phyloP scores from a whole-genome alignment of 2,329 filamentous ascomycete genomes.

The Hypoxylon sp. region DNA sequence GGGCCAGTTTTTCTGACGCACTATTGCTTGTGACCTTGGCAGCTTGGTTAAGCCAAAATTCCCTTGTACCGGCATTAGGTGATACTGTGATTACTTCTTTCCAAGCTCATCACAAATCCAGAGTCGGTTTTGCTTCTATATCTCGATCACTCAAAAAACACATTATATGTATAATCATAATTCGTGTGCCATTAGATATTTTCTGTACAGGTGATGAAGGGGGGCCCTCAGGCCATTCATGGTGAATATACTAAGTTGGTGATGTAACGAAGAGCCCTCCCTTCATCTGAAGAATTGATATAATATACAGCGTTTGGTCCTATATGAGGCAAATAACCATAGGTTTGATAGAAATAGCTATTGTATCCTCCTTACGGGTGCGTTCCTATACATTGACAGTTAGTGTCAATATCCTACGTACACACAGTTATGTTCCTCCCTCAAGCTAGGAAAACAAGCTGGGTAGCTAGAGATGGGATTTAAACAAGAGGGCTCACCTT shows the following conservation, averaged over 20 bases:
- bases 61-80: constrained; percentile 8
- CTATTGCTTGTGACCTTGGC: constrained; percentile 29
- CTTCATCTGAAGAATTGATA: constrained; percentile 12
- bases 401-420: constrained; percentile 22
- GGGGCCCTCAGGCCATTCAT: background rate
- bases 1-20: too few species aligned
- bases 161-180: constrained; percentile 5
- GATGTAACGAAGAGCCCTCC: constrained; percentile 3
- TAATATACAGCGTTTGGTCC: constrained; percentile 11
- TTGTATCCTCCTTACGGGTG: constrained; percentile 25
- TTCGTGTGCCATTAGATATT: constrained; percentile 10
- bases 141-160: background rate
- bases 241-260: background rate
- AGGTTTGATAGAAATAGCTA: constrained; percentile 9
- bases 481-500: constrained; percentile 59
- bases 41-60: constrained; percentile 14
- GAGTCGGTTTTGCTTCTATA: background rate
- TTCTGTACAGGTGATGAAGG: constrained; percentile 7
- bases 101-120: background rate
- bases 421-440: background rate
- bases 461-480: background rate
- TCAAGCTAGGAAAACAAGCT: background rate
- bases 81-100: background rate
- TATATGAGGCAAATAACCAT: background rate
- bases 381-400: constrained; percentile 22